Base-by-base conservation (phyloP, 1,139 yeast species). In the Protomyces inouyei region DNA sequence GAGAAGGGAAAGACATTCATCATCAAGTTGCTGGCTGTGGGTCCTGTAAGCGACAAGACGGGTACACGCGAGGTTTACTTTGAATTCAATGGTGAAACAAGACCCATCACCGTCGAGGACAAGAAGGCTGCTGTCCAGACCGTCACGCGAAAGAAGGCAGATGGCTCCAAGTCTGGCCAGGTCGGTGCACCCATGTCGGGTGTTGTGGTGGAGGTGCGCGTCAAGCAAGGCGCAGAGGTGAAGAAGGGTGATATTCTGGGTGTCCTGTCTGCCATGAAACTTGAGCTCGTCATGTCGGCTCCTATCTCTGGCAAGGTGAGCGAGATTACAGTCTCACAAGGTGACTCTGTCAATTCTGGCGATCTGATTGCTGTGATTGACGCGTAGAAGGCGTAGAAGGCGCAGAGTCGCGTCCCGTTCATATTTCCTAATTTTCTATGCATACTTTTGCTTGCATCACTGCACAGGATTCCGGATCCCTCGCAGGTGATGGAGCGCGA, bases 141-240 rank as follows among this genome's bases (percentile, higher is more conserved):
- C 57, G 83, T 88, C 69, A 80, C 95, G 37, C 87, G 97, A 76
- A 88, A 92, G 71, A 95, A 93, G 83, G 98, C 98, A 57, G 88
- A 86, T 70, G 80, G 85, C 18, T 85, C 83, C 74, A 88, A 89
- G 76, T 91, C 96, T 67, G 88, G 87, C 73, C 97, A 95, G 71
- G 87, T 95, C 69, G 98, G 98, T 71, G 96, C 98, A 3, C 99
- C 98, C 77, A 93, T 93, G 98, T 95, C 98, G 40, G 99, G 99
- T 80, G 98, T 93, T 68, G 91, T 93, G 67, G 90, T 93, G 71
- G 98, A 95, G 78, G 87, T 93, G 66, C 89, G 95, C 74, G 88
- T 90, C 68, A 88, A 90, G 79, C 84, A 84, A 71, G 97, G 96
- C 68, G 81, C 85, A 64, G 87, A 86, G 70, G 96, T 95, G 70